These are phyloP conservation scores for Pseudocercospora crystallina DNA, from an alignment of 2,329 filamentous ascomycete genomes.

Conservation along the genomic window DNA sequence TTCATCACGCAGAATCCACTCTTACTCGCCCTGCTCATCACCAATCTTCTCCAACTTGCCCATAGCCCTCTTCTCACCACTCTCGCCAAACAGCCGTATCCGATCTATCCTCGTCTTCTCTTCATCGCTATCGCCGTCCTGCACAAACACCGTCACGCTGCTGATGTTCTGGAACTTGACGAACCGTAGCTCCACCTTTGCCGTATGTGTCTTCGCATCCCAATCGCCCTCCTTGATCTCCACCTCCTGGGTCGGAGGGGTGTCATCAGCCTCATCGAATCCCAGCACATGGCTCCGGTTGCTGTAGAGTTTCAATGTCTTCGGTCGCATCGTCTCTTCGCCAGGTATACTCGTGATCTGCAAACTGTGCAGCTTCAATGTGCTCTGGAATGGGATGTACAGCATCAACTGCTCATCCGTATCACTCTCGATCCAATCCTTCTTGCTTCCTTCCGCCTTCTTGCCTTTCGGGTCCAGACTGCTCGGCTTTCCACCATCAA, in stretches of 20 bases:
- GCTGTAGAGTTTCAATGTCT: slow-evolving; percentile 78
- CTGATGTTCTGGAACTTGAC: slow-evolving; percentile 97
- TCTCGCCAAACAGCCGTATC: slow-evolving; percentile 79
- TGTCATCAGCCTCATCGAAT: slow-evolving; percentile 91
- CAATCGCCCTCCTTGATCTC: slow-evolving; percentile 75
- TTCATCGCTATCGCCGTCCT: slow-evolving; percentile 73
- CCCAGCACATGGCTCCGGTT: slow-evolving; percentile 89
- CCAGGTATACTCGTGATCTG: slow-evolving; percentile 84
- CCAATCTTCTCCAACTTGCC: slow-evolving; percentile 95
- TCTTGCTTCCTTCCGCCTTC: slow-evolving; percentile 49
- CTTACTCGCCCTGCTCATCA: slow-evolving; percentile 55
- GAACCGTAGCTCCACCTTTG: slow-evolving; percentile 68
- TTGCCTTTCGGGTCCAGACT: slow-evolving; percentile 58
- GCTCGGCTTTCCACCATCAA: slow-evolving; percentile 66
- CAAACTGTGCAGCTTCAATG: slow-evolving; percentile 81
- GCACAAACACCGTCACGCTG: slow-evolving; percentile 83
- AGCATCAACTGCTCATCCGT: slow-evolving; percentile 96
- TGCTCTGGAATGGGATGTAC: slow-evolving; percentile 84
- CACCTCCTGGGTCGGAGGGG: slow-evolving; percentile 75
- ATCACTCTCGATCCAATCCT: slow-evolving; percentile 93
- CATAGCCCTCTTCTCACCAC: slow-evolving; percentile 86
- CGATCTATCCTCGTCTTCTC: slow-evolving; percentile 85
- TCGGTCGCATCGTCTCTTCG: slow-evolving; percentile 76
- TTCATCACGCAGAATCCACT: no score
- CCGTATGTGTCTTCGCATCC: slow-evolving; percentile 55